These are phyloP conservation scores for Ceratocystis harringtonii DNA, from an alignment of 2,329 filamentous ascomycete genomes.

Conservation along the genomic window DNA sequence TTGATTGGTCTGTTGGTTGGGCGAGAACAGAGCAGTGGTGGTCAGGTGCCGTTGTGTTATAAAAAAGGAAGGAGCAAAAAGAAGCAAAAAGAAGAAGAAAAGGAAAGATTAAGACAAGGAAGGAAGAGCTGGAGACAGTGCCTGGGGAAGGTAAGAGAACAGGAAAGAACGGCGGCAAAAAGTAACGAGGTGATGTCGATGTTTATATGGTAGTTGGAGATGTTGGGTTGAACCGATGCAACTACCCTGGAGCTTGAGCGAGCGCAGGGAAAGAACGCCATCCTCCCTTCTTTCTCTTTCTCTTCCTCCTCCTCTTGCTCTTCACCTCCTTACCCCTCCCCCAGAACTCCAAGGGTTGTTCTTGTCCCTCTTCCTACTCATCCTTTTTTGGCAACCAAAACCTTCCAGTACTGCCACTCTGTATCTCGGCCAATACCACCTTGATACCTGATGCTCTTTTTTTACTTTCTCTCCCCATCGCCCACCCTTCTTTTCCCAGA, in stretches of 20 bases:
- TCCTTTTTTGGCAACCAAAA: neutral
- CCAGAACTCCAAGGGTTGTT: neutral
- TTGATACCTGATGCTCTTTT: too few relatives aligned
- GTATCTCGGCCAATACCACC: neutral
- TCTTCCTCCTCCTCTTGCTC: too few relatives aligned
- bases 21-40: neutral
- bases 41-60: neutral
- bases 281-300: too few relatives aligned
- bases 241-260: neutral
- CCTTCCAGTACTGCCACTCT: neutral
- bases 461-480: neutral
- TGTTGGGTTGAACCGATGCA: neutral
- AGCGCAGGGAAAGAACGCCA: neutral
- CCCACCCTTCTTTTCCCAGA: neutral
- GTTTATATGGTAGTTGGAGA: conserved; percentile 4
- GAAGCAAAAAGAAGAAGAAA: neutral
- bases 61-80: neutral
- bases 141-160: neutral
- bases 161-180: neutral
- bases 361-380: neutral
- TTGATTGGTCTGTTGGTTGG: neutral
- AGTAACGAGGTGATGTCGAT: neutral
- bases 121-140: neutral
- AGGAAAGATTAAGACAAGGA: neutral
- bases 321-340: neutral